Evolutionary conservation across 1,139 yeast genomes (phyloP).

Genomic region (Diutina rugosa): DNA sequence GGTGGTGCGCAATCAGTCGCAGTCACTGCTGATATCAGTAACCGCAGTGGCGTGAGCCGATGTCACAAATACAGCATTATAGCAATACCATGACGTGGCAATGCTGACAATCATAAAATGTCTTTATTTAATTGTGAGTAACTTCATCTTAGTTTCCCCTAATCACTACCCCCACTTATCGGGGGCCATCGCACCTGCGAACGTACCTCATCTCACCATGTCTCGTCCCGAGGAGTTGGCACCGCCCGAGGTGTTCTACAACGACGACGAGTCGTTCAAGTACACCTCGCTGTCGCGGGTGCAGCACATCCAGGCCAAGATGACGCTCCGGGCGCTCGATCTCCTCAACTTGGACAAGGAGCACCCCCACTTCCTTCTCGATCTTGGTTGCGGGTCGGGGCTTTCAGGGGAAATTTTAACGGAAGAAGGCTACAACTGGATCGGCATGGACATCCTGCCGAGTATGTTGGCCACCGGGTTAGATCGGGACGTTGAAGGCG

Average conservation of each 20-base stretch:
- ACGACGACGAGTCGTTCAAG: slow-evolving; percentile 78
- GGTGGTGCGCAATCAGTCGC: background rate
- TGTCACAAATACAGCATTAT: too few species aligned
- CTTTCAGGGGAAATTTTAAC: slow-evolving; percentile 86
- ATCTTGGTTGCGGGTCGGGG: slow-evolving; percentile 97
- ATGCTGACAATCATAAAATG: too few species aligned
- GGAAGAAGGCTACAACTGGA: slow-evolving; percentile 91
- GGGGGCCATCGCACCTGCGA: background rate
- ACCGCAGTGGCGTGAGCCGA: too few species aligned
- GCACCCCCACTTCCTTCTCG: slow-evolving; percentile 62
- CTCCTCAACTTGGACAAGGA: slow-evolving; percentile 57
- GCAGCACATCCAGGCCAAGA: slow-evolving; percentile 93
- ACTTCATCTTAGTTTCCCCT: too few species aligned
- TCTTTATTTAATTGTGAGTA: too few species aligned
- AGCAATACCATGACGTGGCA: too few species aligned
- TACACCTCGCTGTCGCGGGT: slow-evolving; percentile 92
- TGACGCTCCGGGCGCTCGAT: slow-evolving; percentile 91
- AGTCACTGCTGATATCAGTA: background rate
- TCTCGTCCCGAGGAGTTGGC: slow-evolving; percentile 97
- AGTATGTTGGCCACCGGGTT: slow-evolving; percentile 92
- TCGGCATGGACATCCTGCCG: slow-evolving; percentile 94
- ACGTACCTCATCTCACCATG: slow-evolving; percentile 28
- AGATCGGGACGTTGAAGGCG: slow-evolving; percentile 90
- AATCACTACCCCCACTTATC: background rate
- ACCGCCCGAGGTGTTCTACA: slow-evolving; percentile 92